Conservation (phyloP, 1,284 basidiomycete genomes). For the Meira nashicola region DNA sequence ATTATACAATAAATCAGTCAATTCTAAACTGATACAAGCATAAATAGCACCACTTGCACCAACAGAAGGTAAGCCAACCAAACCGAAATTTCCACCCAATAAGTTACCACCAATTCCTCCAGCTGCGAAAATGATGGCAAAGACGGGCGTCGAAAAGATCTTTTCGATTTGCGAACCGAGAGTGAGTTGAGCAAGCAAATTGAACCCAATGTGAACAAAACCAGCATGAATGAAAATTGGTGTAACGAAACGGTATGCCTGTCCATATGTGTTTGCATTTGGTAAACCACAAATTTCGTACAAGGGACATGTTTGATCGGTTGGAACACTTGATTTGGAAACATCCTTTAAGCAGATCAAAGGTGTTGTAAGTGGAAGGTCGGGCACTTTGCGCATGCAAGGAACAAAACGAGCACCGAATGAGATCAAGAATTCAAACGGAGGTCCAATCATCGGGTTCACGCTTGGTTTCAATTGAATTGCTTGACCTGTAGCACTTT, state of each 20-base stretch:
- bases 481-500: slow-evolving; percentile 44
- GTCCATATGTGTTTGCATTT: slow-evolving; percentile 65
- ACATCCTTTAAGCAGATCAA: slow-evolving; percentile 58
- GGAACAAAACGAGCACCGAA: slow-evolving; percentile 82
- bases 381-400: slow-evolving; percentile 67
- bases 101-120: slow-evolving; percentile 74
- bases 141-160: slow-evolving; percentile 65
- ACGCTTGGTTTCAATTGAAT: slow-evolving; percentile 61
- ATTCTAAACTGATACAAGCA: slow-evolving; percentile 73
- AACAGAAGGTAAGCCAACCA: slow-evolving; percentile 83
- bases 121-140: slow-evolving; percentile 75
- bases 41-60: slow-evolving; percentile 89
- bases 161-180: slow-evolving; percentile 67
- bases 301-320: slow-evolving; percentile 64
- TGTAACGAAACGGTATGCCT: slow-evolving; percentile 70
- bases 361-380: slow-evolving; percentile 56
- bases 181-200: slow-evolving; percentile 80
- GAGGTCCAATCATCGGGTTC: slow-evolving; percentile 89
- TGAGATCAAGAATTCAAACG: slow-evolving; percentile 74
- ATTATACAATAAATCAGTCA: slow-evolving; percentile 83
- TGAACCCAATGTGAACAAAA: slow-evolving; percentile 73
- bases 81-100: slow-evolving; percentile 78
- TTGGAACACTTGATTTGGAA: slow-evolving; percentile 60
- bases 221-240: slow-evolving; percentile 79
- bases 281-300: slow-evolving; percentile 77